Evolutionary conservation across 2,329 filamentous ascomycete genomes (phyloP).

Genomic region (Trichoderma sp.): DNA sequence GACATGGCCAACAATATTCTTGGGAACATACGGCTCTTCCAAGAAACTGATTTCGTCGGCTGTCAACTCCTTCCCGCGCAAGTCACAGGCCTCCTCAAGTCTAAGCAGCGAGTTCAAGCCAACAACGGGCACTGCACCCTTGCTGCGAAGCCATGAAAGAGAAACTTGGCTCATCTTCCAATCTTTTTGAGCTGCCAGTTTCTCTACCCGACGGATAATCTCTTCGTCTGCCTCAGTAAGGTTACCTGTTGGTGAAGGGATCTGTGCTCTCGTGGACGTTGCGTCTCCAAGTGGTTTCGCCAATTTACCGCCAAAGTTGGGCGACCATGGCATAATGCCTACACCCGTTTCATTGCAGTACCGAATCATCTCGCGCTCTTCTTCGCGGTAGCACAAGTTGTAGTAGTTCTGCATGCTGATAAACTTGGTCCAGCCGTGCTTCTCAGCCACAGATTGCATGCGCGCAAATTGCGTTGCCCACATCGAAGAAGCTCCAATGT

Average conservation of each 20-base stretch:
- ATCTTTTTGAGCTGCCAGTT: slow-evolving; percentile 57
- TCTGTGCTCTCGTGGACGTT: not conserved
- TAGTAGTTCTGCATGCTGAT: slow-evolving; percentile 59
- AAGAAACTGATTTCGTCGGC: slow-evolving; percentile 62
- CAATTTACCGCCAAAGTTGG: slow-evolving; percentile 26
- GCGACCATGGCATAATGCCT: slow-evolving; percentile 28
- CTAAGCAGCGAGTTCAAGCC: slow-evolving; percentile 59
- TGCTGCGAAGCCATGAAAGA: slow-evolving; percentile 54
- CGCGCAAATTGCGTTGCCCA: slow-evolving; percentile 46
- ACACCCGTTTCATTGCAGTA: slow-evolving; percentile 30
- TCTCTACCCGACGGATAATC: slow-evolving; percentile 44
- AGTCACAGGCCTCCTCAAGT: slow-evolving; percentile 61
- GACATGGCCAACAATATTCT: slow-evolving; percentile 45
- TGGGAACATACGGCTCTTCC: slow-evolving; percentile 62
- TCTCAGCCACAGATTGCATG: slow-evolving; percentile 53
- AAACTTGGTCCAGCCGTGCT: slow-evolving; percentile 57
- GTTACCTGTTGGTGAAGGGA: not conserved
- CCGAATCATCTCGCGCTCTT: slow-evolving; percentile 48
- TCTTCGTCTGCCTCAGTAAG: slow-evolving; percentile 38
- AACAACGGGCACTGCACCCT: slow-evolving; percentile 59
- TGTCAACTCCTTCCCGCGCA: slow-evolving; percentile 48
- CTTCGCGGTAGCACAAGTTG: slow-evolving; percentile 58
- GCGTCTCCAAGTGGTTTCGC: slow-evolving; percentile 13
- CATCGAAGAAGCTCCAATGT: slow-evolving; percentile 41
- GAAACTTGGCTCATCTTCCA: slow-evolving; percentile 65